These are phyloP conservation scores for Penicillium ochrochloron DNA, from an alignment of 495 filamentous ascomycete genomes.

Conservation along the genomic window DNA sequence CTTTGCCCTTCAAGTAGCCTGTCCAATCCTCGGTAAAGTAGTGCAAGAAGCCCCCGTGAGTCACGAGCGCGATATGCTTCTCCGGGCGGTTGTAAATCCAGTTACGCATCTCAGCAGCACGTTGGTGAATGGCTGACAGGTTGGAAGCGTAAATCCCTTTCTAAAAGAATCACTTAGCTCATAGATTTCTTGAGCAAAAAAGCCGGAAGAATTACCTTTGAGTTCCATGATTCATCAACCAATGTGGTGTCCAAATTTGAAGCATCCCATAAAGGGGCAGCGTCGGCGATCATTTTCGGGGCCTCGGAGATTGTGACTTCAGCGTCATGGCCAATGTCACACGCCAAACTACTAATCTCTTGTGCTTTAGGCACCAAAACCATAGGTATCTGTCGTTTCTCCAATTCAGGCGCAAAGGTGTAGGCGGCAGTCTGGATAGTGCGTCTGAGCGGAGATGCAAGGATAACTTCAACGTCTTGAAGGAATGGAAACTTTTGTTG, in stretches of 20 bases:
- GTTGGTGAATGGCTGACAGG: background rate
- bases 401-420: background rate
- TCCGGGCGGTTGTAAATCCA: background rate
- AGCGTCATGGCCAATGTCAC: background rate
- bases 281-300: background rate
- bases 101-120: background rate
- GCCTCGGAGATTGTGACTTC: background rate
- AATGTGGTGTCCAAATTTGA: background rate
- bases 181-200: background rate
- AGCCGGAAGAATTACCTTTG: background rate
- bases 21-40: conserved; percentile 2
- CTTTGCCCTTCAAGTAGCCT: background rate
- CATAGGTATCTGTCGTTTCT: conserved; percentile 3
- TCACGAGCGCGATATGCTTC: conserved; percentile 2
- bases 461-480: background rate
- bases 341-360: background rate
- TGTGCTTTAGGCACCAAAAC: background rate
- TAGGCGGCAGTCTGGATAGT: conserved; percentile 1
- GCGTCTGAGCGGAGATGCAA: background rate
- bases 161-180: background rate
- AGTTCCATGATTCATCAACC: background rate
- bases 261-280: conserved; percentile 2
- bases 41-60: background rate
- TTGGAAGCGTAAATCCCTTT: background rate
- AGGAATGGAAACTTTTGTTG: background rate